Evolutionary conservation across 2,329 filamentous ascomycete species (phyloP).

Genomic region (Arthrobotrys musiformis): DNA sequence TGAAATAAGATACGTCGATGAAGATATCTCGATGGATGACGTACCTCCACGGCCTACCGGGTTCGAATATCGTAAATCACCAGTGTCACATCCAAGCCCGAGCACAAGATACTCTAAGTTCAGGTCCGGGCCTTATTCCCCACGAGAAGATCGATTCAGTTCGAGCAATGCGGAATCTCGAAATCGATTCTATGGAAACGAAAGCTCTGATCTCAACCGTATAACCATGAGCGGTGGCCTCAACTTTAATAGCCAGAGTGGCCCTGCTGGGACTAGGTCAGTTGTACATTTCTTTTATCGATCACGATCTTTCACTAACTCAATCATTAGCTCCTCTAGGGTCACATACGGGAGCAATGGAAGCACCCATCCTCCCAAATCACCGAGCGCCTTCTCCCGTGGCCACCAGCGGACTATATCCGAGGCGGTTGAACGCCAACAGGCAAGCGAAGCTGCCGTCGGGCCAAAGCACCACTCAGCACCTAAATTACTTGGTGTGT

Average conservation of each 20-base stretch:
- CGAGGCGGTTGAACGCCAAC: constrained; percentile 44
- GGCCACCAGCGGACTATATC: constrained; percentile 54
- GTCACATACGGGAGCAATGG: constrained; percentile 22
- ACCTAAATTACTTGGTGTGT: constrained; percentile 69
- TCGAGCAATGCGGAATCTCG: constrained; percentile 18
- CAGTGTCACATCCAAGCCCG: constrained; percentile 47
- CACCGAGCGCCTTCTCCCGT: constrained; percentile 40
- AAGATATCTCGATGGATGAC: constrained; percentile 53
- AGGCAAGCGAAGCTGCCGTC: constrained; percentile 48
- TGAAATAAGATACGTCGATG: constrained; percentile 30
- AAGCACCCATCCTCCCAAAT: constrained; percentile 31
- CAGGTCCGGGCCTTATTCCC: constrained; percentile 46
- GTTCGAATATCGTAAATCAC: constrained; percentile 54
- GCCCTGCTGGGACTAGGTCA: constrained; percentile 47
- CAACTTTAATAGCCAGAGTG: constrained; percentile 50
- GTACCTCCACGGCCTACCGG: constrained; percentile 33
- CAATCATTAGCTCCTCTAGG: constrained; percentile 12
- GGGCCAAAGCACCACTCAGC: constrained; percentile 65
- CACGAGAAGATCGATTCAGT: constrained; percentile 42
- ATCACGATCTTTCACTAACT: neutral
- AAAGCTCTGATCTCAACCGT: constrained; percentile 43
- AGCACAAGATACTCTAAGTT: constrained; percentile 47
- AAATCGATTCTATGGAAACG: constrained; percentile 37
- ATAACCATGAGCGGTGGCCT: constrained; percentile 49
- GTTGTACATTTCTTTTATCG: neutral